These are phyloP conservation scores for Prunella vulgaris DNA, from an alignment of 257 asterid genomes.

Conservation along the genomic window DNA sequence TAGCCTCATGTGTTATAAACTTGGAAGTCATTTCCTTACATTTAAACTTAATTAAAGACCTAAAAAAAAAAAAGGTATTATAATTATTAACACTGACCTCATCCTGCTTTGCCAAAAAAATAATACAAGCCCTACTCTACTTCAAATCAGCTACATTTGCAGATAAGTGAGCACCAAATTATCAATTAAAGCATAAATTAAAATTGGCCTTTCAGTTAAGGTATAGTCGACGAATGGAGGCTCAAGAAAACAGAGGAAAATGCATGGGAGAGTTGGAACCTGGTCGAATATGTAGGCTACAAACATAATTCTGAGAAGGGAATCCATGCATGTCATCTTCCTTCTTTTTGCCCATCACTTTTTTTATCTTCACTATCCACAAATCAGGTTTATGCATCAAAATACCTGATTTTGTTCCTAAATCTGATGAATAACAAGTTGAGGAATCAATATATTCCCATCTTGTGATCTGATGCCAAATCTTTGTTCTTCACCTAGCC, in stretches of 20 bases:
- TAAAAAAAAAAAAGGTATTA: no score
- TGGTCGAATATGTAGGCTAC: background rate
- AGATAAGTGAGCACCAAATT: background rate
- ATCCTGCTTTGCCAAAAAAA: background rate
- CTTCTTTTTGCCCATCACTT: slow-evolving; percentile 15
- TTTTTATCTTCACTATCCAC: background rate
- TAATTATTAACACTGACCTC: background rate
- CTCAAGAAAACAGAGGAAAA: slow-evolving; percentile 11
- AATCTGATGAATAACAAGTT: background rate
- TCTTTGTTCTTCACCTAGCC: background rate
- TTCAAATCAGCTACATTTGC: background rate
- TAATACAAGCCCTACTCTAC: background rate
- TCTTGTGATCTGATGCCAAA: background rate
- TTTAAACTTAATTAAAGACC: no score
- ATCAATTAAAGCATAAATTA: background rate
- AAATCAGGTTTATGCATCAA: background rate
- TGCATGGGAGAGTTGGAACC: background rate
- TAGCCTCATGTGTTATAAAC: no score
- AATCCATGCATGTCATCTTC: background rate
- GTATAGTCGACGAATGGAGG: slow-evolving; percentile 11
- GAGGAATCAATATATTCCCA: background rate
- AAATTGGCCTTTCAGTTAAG: slow-evolving; percentile 7
- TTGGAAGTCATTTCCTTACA: no score
- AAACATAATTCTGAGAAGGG: background rate
- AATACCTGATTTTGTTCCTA: background rate